phyloP scores from a whole-genome alignment of 768 basidiomycete genomes.

The Russula sp. region DNA sequence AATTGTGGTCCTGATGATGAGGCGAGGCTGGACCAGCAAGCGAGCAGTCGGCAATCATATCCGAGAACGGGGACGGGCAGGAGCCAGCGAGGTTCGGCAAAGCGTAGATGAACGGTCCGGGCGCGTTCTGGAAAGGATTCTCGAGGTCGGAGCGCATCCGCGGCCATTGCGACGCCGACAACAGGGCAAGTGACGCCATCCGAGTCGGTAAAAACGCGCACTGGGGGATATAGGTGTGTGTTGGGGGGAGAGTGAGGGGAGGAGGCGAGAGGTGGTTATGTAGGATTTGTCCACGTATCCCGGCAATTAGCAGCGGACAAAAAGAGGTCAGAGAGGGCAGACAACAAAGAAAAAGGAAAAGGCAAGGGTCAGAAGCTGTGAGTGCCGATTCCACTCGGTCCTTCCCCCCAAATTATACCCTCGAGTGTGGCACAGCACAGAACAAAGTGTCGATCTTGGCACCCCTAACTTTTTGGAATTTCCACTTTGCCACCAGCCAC shows the following conservation, averaged over 20 bases:
- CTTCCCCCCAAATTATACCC: neutral
- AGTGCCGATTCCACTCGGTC: too few relatives aligned
- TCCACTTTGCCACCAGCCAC: neutral
- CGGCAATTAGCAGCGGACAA: too few relatives aligned
- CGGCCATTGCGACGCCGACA: neutral
- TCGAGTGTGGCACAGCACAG: neutral
- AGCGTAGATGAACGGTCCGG: constrained; percentile 8
- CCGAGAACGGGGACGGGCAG: neutral
- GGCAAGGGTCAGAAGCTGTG: too few relatives aligned
- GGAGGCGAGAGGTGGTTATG: neutral
- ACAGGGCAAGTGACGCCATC: neutral
- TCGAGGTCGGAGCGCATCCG: neutral
- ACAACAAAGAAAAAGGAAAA: too few relatives aligned
- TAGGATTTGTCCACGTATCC: too few relatives aligned
- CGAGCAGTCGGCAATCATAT: neutral
- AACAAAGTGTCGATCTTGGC: neutral
- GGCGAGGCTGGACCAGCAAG: neutral
- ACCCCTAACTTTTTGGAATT: neutral
- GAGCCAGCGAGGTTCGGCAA: constrained; percentile 1
- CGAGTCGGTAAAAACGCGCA: neutral
- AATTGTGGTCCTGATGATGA: neutral
- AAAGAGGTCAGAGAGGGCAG: too few relatives aligned
- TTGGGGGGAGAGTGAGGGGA: neutral
- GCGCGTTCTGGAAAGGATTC: constrained; percentile 15
- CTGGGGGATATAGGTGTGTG: too few relatives aligned